Base-by-base conservation (phyloP, 768 basidiomycete species). In the Mycena vitilis region DNA sequence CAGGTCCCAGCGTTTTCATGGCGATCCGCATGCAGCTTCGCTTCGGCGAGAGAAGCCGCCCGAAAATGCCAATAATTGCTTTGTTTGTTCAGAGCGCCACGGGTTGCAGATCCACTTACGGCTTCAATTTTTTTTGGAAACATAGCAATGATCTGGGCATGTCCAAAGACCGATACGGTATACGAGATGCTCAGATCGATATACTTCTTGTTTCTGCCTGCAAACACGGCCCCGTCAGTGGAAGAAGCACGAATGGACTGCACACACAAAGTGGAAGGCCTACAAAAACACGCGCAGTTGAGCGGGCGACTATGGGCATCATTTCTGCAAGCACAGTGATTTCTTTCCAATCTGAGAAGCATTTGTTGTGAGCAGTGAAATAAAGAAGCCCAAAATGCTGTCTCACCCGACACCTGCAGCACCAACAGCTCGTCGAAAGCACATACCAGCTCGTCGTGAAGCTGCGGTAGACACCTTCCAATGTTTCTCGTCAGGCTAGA, bases 51-150 rank as follows among this genome's bases (percentile, higher is more conserved):
- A 54, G 16, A 12, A 54, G 53, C 11, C 36, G 53, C 16, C 70
- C 42, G 81, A 62, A 40, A 70, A 63, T 25, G 68, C 38, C 60
- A 34, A 30, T 66, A 34, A 30, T 48, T 45, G 11, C 34, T 55
- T 47, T 44, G 34, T 15, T 40, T 49, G 23, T 42, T 12, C 0
- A 30, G 20, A 20, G 48, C 25, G 4, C 48, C 38, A 15, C 57
- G 42, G 25, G 7, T 18, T 10, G 38, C 4, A 54, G 5, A 16
- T 12, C 42, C 15, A 34, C 57, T 4, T n/a, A 66, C 65, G 65
- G 65, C 25, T 25, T 40, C 22, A 66, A n/a, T n/a, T n/a, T n/a
- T n/a, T n/a, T 11, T 20, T 4, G 65, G 65, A 25, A 66, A 37
- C 20, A 60, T n/a, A 2, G 7, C 25, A 40, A 66, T 53, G 12